Conservation (phyloP, 805 yeast genomes). For the Tetrapisispora fleetii region DNA sequence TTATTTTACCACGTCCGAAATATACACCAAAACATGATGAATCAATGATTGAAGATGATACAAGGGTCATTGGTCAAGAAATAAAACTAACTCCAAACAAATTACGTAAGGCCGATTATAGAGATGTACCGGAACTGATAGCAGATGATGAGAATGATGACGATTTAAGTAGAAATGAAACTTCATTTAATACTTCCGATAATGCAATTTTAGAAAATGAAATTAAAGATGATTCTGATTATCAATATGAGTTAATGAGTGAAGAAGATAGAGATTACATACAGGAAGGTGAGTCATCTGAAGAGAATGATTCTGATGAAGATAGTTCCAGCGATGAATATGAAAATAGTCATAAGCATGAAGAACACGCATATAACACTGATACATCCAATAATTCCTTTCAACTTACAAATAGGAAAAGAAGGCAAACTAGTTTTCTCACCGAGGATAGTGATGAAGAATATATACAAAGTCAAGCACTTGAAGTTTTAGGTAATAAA, state of each 20-base stretch:
- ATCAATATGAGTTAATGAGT: constrained; percentile 12
- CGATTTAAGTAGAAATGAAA: constrained; percentile 15
- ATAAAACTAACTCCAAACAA: constrained; percentile 15
- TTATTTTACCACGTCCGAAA: constrained; percentile 1
- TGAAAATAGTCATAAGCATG: constrained; percentile 7
- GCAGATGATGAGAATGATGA: constrained; percentile 58
- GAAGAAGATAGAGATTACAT: constrained; percentile 30
- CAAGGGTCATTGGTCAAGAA: constrained; percentile 6
- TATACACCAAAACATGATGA: constrained; percentile 3
- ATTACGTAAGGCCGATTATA: constrained; percentile 29
- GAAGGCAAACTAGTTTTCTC: constrained; percentile 4
- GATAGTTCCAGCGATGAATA: constrained; percentile 6
- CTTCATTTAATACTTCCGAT: constrained; percentile 27
- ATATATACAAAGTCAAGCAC: not conserved
- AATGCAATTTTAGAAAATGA: constrained; percentile 19
- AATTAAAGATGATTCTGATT: constrained; percentile 17
- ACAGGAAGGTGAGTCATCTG: constrained; percentile 15
- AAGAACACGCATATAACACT: not conserved
- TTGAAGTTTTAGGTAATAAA: not conserved
- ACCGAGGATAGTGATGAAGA: constrained; percentile 6
- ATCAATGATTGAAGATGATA: constrained; percentile 3
- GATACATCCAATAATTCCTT: not conserved
- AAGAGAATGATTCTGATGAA: constrained; percentile 1
- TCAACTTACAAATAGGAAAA: not conserved
- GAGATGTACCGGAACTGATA: constrained; percentile 59